These are phyloP conservation scores for Thraustotheca clavata DNA, from an alignment of 352 stramenopile species.

Conservation along the genomic window DNA sequence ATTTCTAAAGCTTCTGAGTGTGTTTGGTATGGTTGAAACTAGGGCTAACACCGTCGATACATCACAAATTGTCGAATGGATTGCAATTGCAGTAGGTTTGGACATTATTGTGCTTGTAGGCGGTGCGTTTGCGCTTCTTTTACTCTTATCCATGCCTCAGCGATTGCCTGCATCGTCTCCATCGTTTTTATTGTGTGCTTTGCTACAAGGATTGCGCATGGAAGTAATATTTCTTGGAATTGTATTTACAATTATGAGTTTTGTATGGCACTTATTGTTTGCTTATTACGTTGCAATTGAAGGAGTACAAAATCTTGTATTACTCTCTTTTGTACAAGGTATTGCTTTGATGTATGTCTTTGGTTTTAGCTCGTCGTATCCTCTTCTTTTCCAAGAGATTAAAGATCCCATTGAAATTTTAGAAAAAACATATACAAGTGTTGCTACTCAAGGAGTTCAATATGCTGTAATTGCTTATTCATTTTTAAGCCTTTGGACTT, in stretches of 20 bases:
- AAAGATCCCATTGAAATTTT: slow-evolving; percentile 3
- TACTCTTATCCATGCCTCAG: slow-evolving; percentile 17
- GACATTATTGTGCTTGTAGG: slow-evolving; percentile 2
- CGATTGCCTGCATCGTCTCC: not conserved
- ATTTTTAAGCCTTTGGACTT: not conserved
- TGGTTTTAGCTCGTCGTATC: not conserved
- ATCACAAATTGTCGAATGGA: not conserved
- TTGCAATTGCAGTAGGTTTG: not conserved
- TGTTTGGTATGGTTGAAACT: not conserved
- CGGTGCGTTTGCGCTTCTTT: not conserved
- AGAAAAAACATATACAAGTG: not conserved
- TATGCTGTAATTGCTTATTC: not conserved
- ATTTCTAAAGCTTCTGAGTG: not conserved
- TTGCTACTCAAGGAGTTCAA: not conserved
- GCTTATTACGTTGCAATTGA: not conserved
- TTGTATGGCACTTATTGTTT: slow-evolving; percentile 5
- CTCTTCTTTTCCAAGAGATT: not conserved
- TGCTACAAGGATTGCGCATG: not conserved
- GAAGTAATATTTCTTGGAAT: not conserved
- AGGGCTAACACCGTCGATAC: not conserved
- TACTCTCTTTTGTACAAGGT: not conserved
- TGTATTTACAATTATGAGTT: not conserved
- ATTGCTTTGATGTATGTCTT: not conserved
- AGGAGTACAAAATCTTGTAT: not conserved
- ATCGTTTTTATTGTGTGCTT: not conserved